Evolutionary conservation across 2,329 filamentous ascomycete species (phyloP), one percentile per base, ranked within the genome.

Genomic region (Ceratocystis variospora): DNA sequence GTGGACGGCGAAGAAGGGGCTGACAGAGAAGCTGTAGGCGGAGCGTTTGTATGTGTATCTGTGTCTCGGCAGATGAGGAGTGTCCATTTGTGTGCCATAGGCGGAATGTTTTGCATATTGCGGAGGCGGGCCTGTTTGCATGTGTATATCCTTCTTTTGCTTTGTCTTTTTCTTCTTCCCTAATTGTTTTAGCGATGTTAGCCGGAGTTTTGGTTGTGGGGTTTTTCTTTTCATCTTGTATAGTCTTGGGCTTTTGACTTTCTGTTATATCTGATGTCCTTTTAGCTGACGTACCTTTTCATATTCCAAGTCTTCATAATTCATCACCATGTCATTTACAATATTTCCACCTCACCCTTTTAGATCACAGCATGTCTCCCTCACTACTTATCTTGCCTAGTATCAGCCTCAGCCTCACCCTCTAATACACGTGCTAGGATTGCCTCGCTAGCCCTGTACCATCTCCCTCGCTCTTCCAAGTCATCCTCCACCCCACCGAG

Each of bases 1-100:
- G 90, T 96, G 92, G 93, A 97, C 92, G 0, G 89, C 92, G 10
- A 79, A 89, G 69, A 89, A 82, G 80, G 90, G 89, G 70, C 77
- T 96, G 69, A 92, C 96, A 87, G 90, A 95, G 81, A 89, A 85
- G 72, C 87, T 78, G 65, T 78, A 70, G 17, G 53, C 10, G 17
- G 28, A 10, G 10, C 22, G 19, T 12, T 22, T 15, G 44, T 6
- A 28, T 31, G 17, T 15, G 5, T 50, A 7, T 3, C 37, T 41
- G 37, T 41, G 33, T 3, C 33, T 10, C 33, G 33, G 33, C 33
- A 37, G 1, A 12, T 12, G 10, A 37, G 12, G 33, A 37, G 33
- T 37, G 33, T 12, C 33, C 33, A 37, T 37, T 12, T 10, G 12
- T 37, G 33, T 37, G 8, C 37, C 37, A 41, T 41, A 41, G 37